Percentiles rank a stretch among this genome's conserved stretches.
Conservation (phyloP, 176 grass and related monocot genomes). For the Lolium multiflorum region DNA sequence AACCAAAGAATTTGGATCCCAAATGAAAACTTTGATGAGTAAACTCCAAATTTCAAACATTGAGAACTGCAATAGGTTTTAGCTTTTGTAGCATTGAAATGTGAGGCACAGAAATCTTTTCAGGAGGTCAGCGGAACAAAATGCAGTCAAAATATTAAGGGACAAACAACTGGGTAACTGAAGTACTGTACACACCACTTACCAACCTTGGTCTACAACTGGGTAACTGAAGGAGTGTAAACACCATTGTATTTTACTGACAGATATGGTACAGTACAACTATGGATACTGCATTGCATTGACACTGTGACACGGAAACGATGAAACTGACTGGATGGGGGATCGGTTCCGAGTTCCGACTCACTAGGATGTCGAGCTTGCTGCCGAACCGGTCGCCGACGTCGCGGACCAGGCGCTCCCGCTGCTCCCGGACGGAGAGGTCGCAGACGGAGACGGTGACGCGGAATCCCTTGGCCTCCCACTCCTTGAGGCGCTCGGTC, state of each 20-base stretch:
- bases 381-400: slow-evolving; percentile 56
- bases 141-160: too few relatives aligned
- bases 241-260: background rate
- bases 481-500: slow-evolving; percentile 52
- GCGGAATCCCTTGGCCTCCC: slow-evolving; percentile 45
- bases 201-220: background rate
- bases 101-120: too few relatives aligned
- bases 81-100: background rate
- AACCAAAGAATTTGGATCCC: background rate
- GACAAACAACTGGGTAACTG: too few relatives aligned
- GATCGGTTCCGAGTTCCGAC: background rate
- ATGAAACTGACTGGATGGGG: background rate
- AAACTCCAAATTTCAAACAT: background rate
- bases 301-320: too few relatives aligned
- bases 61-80: background rate
- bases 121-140: too few relatives aligned
- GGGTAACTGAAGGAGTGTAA: background rate
- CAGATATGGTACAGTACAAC: background rate
- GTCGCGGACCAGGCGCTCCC: slow-evolving; percentile 43
- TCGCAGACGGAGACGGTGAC: slow-evolving; percentile 71
- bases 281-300: background rate
- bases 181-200: too few relatives aligned
- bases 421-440: slow-evolving; percentile 61
- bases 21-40: background rate
- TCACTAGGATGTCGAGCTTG: slow-evolving; percentile 72